phyloP scores from a whole-genome alignment of 148 eudicot species.

The Cornus controversa region DNA sequence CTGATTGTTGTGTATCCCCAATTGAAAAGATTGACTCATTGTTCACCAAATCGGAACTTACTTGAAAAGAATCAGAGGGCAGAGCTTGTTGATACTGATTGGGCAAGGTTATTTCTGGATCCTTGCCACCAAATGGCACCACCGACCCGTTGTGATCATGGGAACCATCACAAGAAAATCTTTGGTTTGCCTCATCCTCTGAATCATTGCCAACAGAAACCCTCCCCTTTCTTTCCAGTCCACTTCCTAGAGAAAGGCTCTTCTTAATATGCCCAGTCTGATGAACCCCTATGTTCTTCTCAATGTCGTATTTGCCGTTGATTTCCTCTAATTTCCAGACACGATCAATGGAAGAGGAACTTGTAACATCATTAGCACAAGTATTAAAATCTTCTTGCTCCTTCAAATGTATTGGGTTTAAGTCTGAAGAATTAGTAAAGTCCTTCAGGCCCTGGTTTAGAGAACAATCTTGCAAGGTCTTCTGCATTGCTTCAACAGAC shows the following conservation, averaged over 20 bases:
- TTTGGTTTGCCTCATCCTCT: constrained; percentile 47
- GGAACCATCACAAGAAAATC: constrained; percentile 45
- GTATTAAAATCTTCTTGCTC: constrained; percentile 23
- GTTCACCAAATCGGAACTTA: constrained; percentile 36
- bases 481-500: constrained; percentile 65
- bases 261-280: constrained; percentile 40
- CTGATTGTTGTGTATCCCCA: constrained; percentile 32
- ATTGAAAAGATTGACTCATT: constrained; percentile 42
- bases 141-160: constrained; percentile 25
- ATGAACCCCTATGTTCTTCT: constrained; percentile 26
- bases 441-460: constrained; percentile 27
- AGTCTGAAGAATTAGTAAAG: constrained; percentile 8
- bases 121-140: constrained; percentile 25
- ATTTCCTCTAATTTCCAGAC: constrained; percentile 62
- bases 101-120: constrained; percentile 27
- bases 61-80: constrained; percentile 37
- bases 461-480: constrained; percentile 53
- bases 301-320: constrained; percentile 33
- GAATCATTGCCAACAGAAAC: constrained; percentile 35
- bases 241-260: constrained; percentile 72
- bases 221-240: constrained; percentile 44
- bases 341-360: constrained; percentile 29
- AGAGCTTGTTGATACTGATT: constrained; percentile 39
- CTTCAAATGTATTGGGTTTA: constrained; percentile 17
- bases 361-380: constrained; percentile 23